Evolutionary conservation across 2,329 filamentous ascomycete genomes (phyloP).

Genomic region (Hymenoscyphus fructigenus): DNA sequence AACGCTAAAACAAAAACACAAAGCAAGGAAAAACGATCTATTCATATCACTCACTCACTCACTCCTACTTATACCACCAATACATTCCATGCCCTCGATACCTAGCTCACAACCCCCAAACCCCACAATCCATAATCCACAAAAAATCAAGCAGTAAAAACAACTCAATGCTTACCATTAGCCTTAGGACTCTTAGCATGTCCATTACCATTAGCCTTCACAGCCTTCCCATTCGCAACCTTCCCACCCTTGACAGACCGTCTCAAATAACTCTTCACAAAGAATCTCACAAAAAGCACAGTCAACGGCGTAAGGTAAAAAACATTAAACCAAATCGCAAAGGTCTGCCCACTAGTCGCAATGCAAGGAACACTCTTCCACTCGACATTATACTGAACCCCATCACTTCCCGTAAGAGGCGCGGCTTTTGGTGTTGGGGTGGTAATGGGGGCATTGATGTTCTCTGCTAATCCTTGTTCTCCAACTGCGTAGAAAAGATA

Average conservation of each 20-base stretch:
- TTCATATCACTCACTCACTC: neutral
- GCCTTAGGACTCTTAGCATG: neutral
- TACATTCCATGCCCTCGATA: neutral
- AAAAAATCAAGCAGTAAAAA: neutral
- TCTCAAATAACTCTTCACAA: slow-evolving; percentile 61
- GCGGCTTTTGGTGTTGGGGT: slow-evolving; percentile 10
- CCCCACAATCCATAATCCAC: neutral
- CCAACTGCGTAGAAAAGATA: slow-evolving; percentile 62
- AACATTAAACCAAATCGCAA: slow-evolving; percentile 67
- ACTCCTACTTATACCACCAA: neutral
- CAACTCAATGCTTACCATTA: neutral
- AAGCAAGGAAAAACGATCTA: neutral
- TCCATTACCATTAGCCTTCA: neutral
- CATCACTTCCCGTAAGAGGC: slow-evolving; percentile 6
- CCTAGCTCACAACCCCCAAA: neutral
- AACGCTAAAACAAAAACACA: neutral
- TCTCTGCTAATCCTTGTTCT: slow-evolving; percentile 64
- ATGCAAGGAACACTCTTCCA: slow-evolving; percentile 60
- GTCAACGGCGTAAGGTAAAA: slow-evolving; percentile 67
- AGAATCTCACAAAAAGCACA: slow-evolving; percentile 67
- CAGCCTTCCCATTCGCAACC: slow-evolving; percentile 2
- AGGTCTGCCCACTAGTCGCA: slow-evolving; percentile 67
- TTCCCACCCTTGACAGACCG: neutral
- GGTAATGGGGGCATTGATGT: slow-evolving; percentile 41
- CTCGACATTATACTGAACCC: slow-evolving; percentile 32